Evolutionary conservation across 805 yeast genomes (phyloP), one percentile per base, ranked within the genome.

Genomic region (Sungouiozyma intestinalis): DNA sequence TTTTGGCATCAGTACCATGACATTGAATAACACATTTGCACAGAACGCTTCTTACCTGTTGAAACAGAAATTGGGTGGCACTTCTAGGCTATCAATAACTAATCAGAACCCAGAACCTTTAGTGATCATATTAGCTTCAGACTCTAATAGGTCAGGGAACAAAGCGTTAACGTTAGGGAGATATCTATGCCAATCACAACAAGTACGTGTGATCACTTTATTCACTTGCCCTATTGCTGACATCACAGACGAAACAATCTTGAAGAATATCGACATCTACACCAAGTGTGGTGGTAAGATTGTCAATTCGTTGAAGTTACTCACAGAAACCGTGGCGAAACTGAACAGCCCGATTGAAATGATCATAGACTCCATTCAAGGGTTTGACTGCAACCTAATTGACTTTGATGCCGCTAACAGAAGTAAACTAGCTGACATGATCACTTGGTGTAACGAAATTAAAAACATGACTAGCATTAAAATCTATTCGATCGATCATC

Each of bases 81-180:
- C 73, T 9, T 68, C 76, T 5, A 68, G 95, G 49, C 67, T 85
- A 43, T 71, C 77, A 33, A 66, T 71, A 21, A 65, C 68, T n/a
- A 83, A 83, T 57, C 85, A 80, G 54, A 86, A 87, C 55, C 69
- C 84, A 16, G 83, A 87, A 7, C 95, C 96, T 2, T 63, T 85
- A 42, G 80, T 84, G 2, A 65, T 86, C 13, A 63, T 81, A 1
- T 65, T 86, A 20, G 76, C 76, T 3, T 92, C 94, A n/a, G 81
- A 81, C 51, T 46, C 54, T 36, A 78, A 79, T 42, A 67, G 80
- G 43, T 72, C 90, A 17, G 94, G 95, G 17, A 71, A 79, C 4
- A 67, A 85, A 43, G 87, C 88, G 0, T 63, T 85, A 42, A 85
- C 87, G 0, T 71, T 88, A 0, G 95, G 87, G 0, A 74, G 94